Evolutionary conservation across 768 basidiomycete species (phyloP), one percentile per base, ranked within the genome.

Genomic region (Mycena chlorophos): DNA sequence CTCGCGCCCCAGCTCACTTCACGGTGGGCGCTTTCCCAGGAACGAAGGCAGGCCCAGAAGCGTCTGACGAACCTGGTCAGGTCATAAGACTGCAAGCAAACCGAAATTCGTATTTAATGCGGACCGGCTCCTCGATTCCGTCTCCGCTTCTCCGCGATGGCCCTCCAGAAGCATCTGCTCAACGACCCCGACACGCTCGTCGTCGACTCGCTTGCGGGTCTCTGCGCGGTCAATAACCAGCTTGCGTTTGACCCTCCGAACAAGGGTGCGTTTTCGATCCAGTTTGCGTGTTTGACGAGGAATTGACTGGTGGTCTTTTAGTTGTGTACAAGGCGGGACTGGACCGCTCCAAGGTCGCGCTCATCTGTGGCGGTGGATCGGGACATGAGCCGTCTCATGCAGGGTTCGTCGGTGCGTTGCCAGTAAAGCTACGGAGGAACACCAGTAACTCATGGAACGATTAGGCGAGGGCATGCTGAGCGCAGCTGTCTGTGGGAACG

Each of bases 331-430:
- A 83, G 49, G 73, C 81, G 23, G 61, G 71, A n/a, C 79, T 70
- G 28, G 82, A 88, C 67, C 79, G 73, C 53, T 79, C 81, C 22
- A 85, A 84, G 66, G 92, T 94, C 39, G 82, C 88, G 2, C 74
- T 94, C 14, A 76, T 94, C 63, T 91, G 88, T 63, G 91, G 91
- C 8, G 91, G 92, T 4, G 91, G 92, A 28, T 84, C 87, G 23
- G 91, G 95, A 4, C 95, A 97, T 66, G 95, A 97, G 65, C 95
- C 95, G 5, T 83, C 93, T 16, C 93, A 94, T 71, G 83, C 91
- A 4, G 89, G 84, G 2, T 94, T 89, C 63, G 93, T 96, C n/a
- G 94, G 92, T 87, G 58, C 60, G 79, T 39, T 20, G 19, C 16
- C 13, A 12, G 8, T 60, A 19, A 34, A 34, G 31, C 29, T 27